A percentile compares a stretch with the other conserved stretches of the same genome.
Evolutionary conservation across 2,329 filamentous ascomycete species (phyloP).

Genomic region (Fusarium equiseti): DNA sequence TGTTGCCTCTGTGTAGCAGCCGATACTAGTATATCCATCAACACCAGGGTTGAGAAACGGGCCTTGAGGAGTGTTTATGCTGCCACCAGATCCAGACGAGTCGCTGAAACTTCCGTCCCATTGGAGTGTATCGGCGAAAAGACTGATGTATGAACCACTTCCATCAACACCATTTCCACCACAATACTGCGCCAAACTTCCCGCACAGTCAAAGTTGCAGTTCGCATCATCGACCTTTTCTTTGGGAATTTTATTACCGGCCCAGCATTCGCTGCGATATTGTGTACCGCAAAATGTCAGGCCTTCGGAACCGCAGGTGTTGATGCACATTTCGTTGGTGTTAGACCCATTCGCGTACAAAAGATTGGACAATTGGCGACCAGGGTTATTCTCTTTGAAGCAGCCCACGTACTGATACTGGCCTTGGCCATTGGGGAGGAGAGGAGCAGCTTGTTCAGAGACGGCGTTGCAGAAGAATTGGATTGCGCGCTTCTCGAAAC

Average conservation of each 20-base stretch:
- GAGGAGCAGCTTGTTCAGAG: slow-evolving; percentile 64
- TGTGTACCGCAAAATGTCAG: slow-evolving; percentile 62
- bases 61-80: slow-evolving; percentile 10
- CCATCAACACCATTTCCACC: slow-evolving; percentile 61
- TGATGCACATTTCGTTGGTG: slow-evolving; percentile 61
- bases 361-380: slow-evolving; percentile 61
- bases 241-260: slow-evolving; percentile 60
- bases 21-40: slow-evolving; percentile 52
- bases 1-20: slow-evolving; percentile 55
- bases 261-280: slow-evolving; percentile 68
- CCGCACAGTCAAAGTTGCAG: slow-evolving; percentile 65
- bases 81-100: not conserved
- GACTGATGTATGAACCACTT: slow-evolving; percentile 59
- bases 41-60: slow-evolving; percentile 55
- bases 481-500: slow-evolving; percentile 62
- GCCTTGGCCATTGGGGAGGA: slow-evolving; percentile 58
- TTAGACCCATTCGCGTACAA: slow-evolving; percentile 57
- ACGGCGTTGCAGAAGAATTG: slow-evolving; percentile 65
- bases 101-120: slow-evolving; percentile 35
- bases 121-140: slow-evolving; percentile 57
- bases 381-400: slow-evolving; percentile 67
- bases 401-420: slow-evolving; percentile 67
- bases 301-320: slow-evolving; percentile 53
- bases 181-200: slow-evolving; percentile 63
- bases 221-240: slow-evolving; percentile 58